Conservation (phyloP, 768 basidiomycete species). For the Boletellus ananas region DNA sequence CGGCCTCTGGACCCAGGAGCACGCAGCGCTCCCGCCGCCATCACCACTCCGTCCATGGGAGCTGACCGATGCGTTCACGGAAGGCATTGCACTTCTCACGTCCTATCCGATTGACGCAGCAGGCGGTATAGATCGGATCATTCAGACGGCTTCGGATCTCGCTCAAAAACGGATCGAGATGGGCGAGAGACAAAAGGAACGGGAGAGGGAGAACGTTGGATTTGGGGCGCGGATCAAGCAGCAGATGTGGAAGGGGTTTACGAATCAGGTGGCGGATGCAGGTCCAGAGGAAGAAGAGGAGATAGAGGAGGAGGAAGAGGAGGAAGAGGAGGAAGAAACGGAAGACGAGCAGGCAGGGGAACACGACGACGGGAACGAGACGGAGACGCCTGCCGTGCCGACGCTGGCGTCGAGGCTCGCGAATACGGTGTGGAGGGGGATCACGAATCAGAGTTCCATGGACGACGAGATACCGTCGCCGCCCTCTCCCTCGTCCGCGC, state of each 20-base stretch:
- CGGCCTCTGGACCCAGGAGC: slow-evolving; percentile 55
- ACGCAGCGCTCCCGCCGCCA: slow-evolving; percentile 32
- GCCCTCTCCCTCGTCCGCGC: slow-evolving; percentile 30
- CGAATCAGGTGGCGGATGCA: slow-evolving; percentile 44
- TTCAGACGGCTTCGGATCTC: slow-evolving; percentile 68
- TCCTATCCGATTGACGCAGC: slow-evolving; percentile 59
- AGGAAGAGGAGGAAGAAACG: slow-evolving; percentile 31
- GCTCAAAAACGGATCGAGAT: slow-evolving; percentile 46
- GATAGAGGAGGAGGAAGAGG: slow-evolving; percentile 35
- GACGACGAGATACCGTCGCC: slow-evolving; percentile 50
- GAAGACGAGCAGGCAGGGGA: slow-evolving; percentile 25
- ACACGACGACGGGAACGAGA: slow-evolving; percentile 42
- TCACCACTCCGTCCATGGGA: slow-evolving; percentile 48
- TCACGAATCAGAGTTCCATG: slow-evolving; percentile 73
- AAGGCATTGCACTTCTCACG: slow-evolving; percentile 62
- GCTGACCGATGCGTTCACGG: slow-evolving; percentile 60
- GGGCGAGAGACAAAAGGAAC: slow-evolving; percentile 21
- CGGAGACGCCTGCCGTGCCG: slow-evolving; percentile 36
- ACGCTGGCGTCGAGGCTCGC: slow-evolving; percentile 53
- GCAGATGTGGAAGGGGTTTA: slow-evolving; percentile 67
- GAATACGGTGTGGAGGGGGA: slow-evolving; percentile 69
- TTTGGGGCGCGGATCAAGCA: slow-evolving; percentile 55
- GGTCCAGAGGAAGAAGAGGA: slow-evolving; percentile 26
- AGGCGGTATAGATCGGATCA: slow-evolving; percentile 66
- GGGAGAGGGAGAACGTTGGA: slow-evolving; percentile 35